phyloP scores from a whole-genome alignment of 2,329 filamentous ascomycete genomes.

The Paecilomyces formosus region DNA sequence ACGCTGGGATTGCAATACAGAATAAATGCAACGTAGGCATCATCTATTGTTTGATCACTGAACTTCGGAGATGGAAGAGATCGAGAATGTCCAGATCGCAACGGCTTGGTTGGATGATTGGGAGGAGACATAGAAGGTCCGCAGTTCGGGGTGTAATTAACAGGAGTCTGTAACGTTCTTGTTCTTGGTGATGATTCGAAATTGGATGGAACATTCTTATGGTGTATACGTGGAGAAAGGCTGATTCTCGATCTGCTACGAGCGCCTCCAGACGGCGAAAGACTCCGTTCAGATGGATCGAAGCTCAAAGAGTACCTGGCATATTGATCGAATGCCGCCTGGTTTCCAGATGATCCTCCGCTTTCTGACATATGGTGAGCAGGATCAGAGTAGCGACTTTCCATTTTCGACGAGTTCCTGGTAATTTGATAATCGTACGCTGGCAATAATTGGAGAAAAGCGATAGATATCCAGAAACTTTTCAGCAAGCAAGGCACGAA shows the following conservation, averaged over 20 bases:
- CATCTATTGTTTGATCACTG: constrained; percentile 63
- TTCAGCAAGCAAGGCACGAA: not conserved
- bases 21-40: constrained; percentile 78
- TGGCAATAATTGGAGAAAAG: not conserved
- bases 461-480: not conserved
- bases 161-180: constrained; percentile 16
- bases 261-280: constrained; percentile 28
- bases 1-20: constrained; percentile 86
- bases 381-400: constrained; percentile 20
- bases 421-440: not conserved
- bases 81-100: constrained; percentile 40
- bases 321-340: constrained; percentile 32
- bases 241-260: constrained; percentile 23
- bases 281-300: constrained; percentile 28
- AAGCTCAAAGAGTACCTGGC: constrained; percentile 27
- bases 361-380: constrained; percentile 20
- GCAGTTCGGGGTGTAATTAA: constrained; percentile 17
- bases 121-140: constrained; percentile 25
- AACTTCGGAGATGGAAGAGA: constrained; percentile 61
- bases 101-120: constrained; percentile 19
- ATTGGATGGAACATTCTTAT: constrained; percentile 30
- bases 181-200: constrained; percentile 31
- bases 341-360: constrained; percentile 16
- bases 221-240: constrained; percentile 29
- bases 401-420: constrained; percentile 15